Conservation (phyloP, 2,329 filamentous ascomycete species). For the Alternaria tenuissima region DNA sequence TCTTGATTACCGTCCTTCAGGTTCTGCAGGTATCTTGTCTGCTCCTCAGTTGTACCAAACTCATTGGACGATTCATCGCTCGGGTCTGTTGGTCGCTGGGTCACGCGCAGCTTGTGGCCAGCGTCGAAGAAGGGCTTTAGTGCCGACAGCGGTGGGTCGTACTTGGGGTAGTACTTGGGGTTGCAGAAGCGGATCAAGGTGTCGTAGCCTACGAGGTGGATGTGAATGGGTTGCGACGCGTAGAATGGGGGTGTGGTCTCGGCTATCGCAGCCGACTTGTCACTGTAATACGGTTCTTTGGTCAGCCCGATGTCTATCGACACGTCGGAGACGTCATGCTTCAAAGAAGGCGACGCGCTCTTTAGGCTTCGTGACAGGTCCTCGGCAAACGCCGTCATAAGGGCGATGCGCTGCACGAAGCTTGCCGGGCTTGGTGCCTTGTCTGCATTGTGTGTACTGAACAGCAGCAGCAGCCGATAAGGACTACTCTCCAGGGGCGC, state of each 20-base stretch:
- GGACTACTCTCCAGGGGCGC: conserved; percentile 46
- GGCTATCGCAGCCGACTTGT: conserved; percentile 70
- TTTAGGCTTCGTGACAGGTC: conserved; percentile 55
- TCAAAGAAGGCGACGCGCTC: conserved; percentile 4
- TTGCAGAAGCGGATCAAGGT: conserved; percentile 77
- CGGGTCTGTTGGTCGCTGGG: conserved; percentile 61
- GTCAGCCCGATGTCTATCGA: conserved; percentile 73
- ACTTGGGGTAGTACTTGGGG: conserved; percentile 71
- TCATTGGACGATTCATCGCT: conserved; percentile 57
- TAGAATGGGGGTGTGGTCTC: conserved; percentile 48
- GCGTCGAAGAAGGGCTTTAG: conserved; percentile 69
- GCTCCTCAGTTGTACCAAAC: conserved; percentile 66
- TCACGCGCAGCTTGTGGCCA: conserved; percentile 69
- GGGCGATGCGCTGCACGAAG: conserved; percentile 71
- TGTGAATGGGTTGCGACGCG: conserved; percentile 57
- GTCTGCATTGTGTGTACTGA: conserved; percentile 72
- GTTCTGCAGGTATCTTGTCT: conserved; percentile 62
- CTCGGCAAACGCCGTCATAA: conserved; percentile 75
- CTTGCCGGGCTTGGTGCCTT: conserved; percentile 71
- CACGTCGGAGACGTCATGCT: conserved; percentile 27
- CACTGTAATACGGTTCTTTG: conserved; percentile 75
- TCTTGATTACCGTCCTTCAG: conserved; percentile 60
- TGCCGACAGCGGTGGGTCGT: conserved; percentile 59
- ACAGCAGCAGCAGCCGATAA: conserved; percentile 63
- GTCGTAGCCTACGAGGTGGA: conserved; percentile 79